Percentiles rank a stretch among this genome's conserved stretches.
Evolutionary conservation across 2,329 filamentous ascomycete species (phyloP).

Genomic region (Cadophora gregata): DNA sequence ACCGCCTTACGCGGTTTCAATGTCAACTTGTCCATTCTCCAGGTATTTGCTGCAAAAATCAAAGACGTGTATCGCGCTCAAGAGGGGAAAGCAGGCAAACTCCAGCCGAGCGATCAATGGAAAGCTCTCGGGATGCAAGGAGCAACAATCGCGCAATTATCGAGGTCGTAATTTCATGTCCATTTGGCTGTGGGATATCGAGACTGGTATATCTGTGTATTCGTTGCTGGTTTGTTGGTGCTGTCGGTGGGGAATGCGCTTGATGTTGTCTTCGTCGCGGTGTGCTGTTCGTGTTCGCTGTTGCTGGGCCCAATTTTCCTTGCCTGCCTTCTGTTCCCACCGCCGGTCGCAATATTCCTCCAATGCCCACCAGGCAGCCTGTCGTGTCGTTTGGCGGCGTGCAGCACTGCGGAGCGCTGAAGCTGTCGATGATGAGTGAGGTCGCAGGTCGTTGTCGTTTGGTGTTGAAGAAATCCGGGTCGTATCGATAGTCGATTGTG

Average conservation of each 20-base stretch:
- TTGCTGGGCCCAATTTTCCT: slow-evolving; percentile 16
- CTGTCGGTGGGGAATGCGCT: not conserved
- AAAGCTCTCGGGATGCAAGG: slow-evolving; percentile 28
- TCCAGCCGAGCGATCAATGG: slow-evolving; percentile 16
- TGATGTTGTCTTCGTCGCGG: slow-evolving; percentile 11
- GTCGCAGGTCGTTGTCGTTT: not conserved
- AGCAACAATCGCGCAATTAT: slow-evolving; percentile 34
- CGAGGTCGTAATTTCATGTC: slow-evolving; percentile 40
- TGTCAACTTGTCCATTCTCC: slow-evolving; percentile 42
- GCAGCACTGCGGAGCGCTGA: not conserved
- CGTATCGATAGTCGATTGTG: slow-evolving; percentile 27
- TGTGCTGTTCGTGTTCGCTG: slow-evolving; percentile 17
- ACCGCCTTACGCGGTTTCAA: slow-evolving; percentile 43
- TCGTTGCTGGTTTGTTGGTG: slow-evolving; percentile 17
- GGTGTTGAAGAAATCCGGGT: slow-evolving; percentile 14
- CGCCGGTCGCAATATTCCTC: slow-evolving; percentile 21
- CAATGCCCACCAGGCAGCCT: slow-evolving; percentile 7
- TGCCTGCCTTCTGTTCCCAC: slow-evolving; percentile 3
- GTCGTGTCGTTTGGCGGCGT: slow-evolving; percentile 15
- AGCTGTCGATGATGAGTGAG: slow-evolving; percentile 13
- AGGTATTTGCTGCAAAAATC: slow-evolving; percentile 1
- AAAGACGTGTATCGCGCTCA: slow-evolving; percentile 16
- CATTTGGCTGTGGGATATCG: slow-evolving; percentile 7
- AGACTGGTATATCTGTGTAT: slow-evolving; percentile 4
- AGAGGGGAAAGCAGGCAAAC: not conserved